Base-by-base conservation (phyloP, 2,329 filamentous ascomycete species). In the Sporothrix protearum region DNA sequence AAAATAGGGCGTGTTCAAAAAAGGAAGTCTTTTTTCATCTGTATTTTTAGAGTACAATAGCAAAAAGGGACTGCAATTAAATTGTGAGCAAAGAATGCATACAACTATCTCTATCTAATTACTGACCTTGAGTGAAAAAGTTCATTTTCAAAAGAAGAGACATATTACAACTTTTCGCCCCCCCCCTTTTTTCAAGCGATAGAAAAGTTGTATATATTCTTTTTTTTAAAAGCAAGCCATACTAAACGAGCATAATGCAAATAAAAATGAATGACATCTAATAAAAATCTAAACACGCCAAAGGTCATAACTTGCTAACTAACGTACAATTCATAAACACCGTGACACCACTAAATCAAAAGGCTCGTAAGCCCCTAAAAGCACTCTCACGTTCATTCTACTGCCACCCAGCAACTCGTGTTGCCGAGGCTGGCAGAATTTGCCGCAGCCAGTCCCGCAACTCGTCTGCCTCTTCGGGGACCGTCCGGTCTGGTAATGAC, bases 381-480 rank as follows among this genome's bases (percentile, higher is more conserved):
- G 2, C 16, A 36, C 19, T 39, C 7, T 33, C 53, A 61, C 39
- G 45, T 53, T n/a, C 22, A 39, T 30, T 16, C 25, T 67, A 22
- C 68, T 59, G 22, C 69, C 76, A 72, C 22, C 75, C 49, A 8
- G 72, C 71, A 28, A 80, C 74, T 19, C 76, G 67, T 14, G 75
- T 72, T 22, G 72, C 64, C 53, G 76, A 72, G 7, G 74, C 70
- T 10, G 79, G 79, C 72, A 85, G 75, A 33, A 87, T 69, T 45
- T 81, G 79, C 63, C 73, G 76, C 69, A 87, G 79, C 77, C 86
- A 88, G 4, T 71, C 76, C 45, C 81, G 80, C 74, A 88, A 74
- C 1, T 79, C 80, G 47, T 85, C 85, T 0, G 83, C 82, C 75
- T 88, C 86, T 68, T 86, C 85, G 22, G 85, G 82, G 0, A 86